Percentiles rank a stretch among this genome's conserved stretches.
phyloP scores from a whole-genome alignment of 805 yeast genomes.

The Ogataea methanolica region DNA sequence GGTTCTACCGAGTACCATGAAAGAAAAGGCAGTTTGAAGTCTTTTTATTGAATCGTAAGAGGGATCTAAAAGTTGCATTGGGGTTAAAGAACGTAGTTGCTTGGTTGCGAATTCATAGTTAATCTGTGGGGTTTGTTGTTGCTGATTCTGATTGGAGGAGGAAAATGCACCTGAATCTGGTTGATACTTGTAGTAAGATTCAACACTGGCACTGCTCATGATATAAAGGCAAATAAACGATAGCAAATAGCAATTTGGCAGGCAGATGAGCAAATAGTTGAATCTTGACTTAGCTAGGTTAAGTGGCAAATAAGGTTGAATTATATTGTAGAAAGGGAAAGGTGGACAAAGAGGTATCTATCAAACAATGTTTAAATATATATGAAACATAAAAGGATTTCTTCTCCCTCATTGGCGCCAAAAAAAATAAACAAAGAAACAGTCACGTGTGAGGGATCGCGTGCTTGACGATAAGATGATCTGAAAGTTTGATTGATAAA shows the following conservation, averaged over 20 bases:
- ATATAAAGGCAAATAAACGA: too few relatives aligned
- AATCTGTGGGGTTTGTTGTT: constrained; percentile 8
- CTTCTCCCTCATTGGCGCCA: too few relatives aligned
- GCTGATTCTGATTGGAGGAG: constrained; percentile 14
- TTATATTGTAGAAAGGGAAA: too few relatives aligned
- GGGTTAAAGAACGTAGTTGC: constrained; percentile 3
- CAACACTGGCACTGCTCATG: background rate
- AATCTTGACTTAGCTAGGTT: background rate
- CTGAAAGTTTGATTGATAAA: too few relatives aligned
- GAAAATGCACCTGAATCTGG: constrained; percentile 17
- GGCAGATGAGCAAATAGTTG: background rate
- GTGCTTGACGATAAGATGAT: too few relatives aligned
- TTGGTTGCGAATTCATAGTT: constrained; percentile 15
- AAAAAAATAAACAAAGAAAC: too few relatives aligned
- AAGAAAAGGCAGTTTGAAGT: constrained; percentile 11
- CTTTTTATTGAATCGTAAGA: constrained; percentile 5
- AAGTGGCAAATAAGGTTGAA: too few relatives aligned
- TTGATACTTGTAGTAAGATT: constrained; percentile 2
- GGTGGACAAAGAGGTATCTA: too few relatives aligned
- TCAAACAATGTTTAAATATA: too few relatives aligned
- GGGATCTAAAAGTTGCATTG: constrained; percentile 11
- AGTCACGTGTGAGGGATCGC: too few relatives aligned
- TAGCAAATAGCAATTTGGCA: too few relatives aligned
- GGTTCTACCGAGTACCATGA: constrained; percentile 14
- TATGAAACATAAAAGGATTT: too few relatives aligned